These are phyloP conservation scores for Pezicula carpinea DNA, from an alignment of 2,329 filamentous ascomycete genomes.

Conservation along the genomic window DNA sequence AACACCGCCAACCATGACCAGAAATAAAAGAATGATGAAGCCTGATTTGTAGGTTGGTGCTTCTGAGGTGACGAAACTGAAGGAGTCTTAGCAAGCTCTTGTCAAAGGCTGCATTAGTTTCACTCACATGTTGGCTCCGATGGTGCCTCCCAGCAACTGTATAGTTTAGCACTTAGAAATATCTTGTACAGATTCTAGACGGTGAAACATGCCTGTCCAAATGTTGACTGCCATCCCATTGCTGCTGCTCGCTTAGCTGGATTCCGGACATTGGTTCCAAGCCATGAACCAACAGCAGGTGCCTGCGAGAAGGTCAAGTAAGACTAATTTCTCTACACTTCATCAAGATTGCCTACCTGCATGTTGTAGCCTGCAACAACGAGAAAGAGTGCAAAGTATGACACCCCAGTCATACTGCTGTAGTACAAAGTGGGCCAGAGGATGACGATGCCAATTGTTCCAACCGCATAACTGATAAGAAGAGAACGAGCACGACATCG, in stretches of 20 bases:
- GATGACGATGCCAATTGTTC: slow-evolving; percentile 5
- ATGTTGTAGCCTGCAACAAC: slow-evolving; percentile 84
- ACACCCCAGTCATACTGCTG: slow-evolving; percentile 45
- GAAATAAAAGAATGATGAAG: slow-evolving; percentile 30
- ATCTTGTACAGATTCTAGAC: not conserved
- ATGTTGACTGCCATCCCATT: slow-evolving; percentile 25
- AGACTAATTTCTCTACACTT: not conserved
- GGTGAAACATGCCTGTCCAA: slow-evolving; percentile 26
- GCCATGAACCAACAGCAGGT: slow-evolving; percentile 47
- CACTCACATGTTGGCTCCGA: slow-evolving; percentile 10
- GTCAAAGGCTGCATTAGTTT: too few species aligned
- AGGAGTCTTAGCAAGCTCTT: too few species aligned
- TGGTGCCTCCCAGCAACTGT: slow-evolving; percentile 4
- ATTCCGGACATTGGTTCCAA: slow-evolving; percentile 23
- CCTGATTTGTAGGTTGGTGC: slow-evolving; percentile 34
- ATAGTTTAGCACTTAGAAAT: not conserved
- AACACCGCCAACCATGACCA: slow-evolving; percentile 15
- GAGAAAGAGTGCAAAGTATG: slow-evolving; percentile 78
- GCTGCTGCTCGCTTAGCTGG: slow-evolving; percentile 24
- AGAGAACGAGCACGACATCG: slow-evolving; percentile 6
- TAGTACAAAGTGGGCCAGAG: slow-evolving; percentile 8
- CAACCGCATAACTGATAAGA: slow-evolving; percentile 6
- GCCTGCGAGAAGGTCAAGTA: not conserved
- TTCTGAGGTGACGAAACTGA: slow-evolving; percentile 13
- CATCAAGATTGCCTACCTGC: slow-evolving; percentile 75